Evolutionary conservation across 2,329 filamentous ascomycete genomes (phyloP).

Genomic region (Metarhizium humberi): DNA sequence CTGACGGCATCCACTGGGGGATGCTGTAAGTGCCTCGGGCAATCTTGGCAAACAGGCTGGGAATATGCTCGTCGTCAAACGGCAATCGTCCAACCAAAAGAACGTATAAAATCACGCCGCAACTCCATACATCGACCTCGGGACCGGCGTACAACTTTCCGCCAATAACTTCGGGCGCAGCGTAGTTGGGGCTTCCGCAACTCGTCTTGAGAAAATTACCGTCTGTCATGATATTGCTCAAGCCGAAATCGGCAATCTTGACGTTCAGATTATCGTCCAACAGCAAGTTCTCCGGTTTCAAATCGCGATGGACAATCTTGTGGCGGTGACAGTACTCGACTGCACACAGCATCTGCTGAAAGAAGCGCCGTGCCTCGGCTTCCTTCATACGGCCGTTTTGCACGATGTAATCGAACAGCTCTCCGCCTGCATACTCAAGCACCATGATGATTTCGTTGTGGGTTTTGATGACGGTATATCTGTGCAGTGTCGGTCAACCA

Average conservation of each 20-base stretch:
- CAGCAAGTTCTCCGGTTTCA: slow-evolving; percentile 94
- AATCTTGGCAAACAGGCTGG: slow-evolving; percentile 95
- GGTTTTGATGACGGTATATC: slow-evolving; percentile 95
- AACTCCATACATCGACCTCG: slow-evolving; percentile 97
- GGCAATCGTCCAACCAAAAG: slow-evolving; percentile 74
- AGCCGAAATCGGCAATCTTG: slow-evolving; percentile 97
- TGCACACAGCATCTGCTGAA: slow-evolving; percentile 97
- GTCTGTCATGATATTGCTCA: slow-evolving; percentile 99
- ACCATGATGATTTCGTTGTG: slow-evolving; percentile 97
- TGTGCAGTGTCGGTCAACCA: slow-evolving; percentile 22
- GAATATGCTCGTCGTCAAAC: slow-evolving; percentile 98
- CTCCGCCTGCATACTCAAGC: slow-evolving; percentile 90
- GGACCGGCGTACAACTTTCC: slow-evolving; percentile 96
- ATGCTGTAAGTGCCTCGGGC: slow-evolving; percentile 88
- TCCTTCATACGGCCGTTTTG: slow-evolving; percentile 88
- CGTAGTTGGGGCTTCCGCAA: slow-evolving; percentile 96
- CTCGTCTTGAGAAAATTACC: slow-evolving; percentile 98
- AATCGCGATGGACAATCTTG: slow-evolving; percentile 95
- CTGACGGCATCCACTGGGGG: slow-evolving; percentile 80
- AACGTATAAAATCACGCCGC: slow-evolving; percentile 83
- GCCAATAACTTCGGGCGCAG: slow-evolving; percentile 93
- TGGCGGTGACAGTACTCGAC: slow-evolving; percentile 98
- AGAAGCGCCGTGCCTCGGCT: slow-evolving; percentile 89
- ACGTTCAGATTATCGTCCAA: slow-evolving; percentile 94
- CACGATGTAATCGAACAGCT: slow-evolving; percentile 97